These are phyloP conservation scores for Salix viminalis DNA, from an alignment of 345 rosid genomes.

Conservation along the genomic window DNA sequence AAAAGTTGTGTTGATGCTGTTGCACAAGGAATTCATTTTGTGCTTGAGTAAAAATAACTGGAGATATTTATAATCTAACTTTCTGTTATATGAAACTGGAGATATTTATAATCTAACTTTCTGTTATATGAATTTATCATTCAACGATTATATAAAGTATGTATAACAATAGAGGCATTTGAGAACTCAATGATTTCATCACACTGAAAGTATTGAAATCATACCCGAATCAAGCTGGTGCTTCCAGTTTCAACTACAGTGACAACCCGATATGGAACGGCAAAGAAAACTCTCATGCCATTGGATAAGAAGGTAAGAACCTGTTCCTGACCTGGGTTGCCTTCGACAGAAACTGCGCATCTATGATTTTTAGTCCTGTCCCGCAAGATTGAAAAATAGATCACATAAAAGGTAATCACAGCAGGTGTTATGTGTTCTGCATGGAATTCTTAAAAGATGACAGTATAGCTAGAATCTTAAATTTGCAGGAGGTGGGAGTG, in stretches of 20 bases:
- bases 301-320: not conserved
- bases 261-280: not conserved
- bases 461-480: slow-evolving; percentile 1
- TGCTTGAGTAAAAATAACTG: no score
- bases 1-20: no score
- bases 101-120: no score
- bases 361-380: not conserved
- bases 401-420: not conserved
- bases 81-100: no score
- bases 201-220: slow-evolving; percentile 13
- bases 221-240: slow-evolving; percentile 9
- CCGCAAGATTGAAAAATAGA: not conserved
- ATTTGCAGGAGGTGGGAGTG: not conserved
- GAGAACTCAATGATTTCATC: not conserved
- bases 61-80: no score
- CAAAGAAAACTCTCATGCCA: not conserved
- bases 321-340: not conserved
- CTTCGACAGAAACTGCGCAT: not conserved
- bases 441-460: not conserved
- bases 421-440: not conserved
- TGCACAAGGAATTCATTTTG: no score
- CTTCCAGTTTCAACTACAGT: slow-evolving; percentile 7
- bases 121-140: no score
- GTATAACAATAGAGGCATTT: not conserved
- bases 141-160: no score